Evolutionary conservation across 352 stramenopile genomes (phyloP), one percentile per base, ranked within the genome.

Genomic region (Globisporangium irregulare): DNA sequence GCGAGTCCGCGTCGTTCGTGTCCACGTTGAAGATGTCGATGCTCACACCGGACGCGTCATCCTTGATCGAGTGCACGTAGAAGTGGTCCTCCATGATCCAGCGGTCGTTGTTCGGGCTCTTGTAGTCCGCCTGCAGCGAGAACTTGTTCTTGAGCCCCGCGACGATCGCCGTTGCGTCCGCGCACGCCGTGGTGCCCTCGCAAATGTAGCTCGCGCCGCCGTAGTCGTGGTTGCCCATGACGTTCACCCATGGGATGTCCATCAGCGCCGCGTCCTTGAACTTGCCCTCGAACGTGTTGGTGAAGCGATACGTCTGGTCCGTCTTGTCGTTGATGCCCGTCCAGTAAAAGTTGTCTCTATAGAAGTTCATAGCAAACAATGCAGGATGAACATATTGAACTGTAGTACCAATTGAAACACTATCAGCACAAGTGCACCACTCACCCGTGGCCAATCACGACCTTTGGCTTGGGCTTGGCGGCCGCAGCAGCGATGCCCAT

Each of bases 21-120:
- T 96, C 87, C 15, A 96, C 46, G 66, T 93, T 96, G 62, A 93
- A 96, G 34, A 96, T 89, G 59, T 96, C 88, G 60, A 96, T 86
- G 18, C 73, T 91, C 55, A 94, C 73, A 56, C 82, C 83, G 14
- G 75, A 82, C 20, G 51, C 70, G 15, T 84, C 73, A 58, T 91
- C 80, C 22, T 76, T 70, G 50, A 96, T 76, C 29, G 76, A 83
- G 65, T 94, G 71, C 38, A 93, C 80, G 74, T 89, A 95, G 71
- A 94, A 96, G 73, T 93, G 87, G 59, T 91, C 89, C 4, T 76
- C 73, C 74, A 96, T 81, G 62, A 92, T 67, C 89, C 89, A 96
- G 15, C 89, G 87, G 71, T 96, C 79, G 62, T 81, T 75, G 58
- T 93, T 86, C 1, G 85, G 85, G 66, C 86, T 94, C 68, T 83